Base-by-base conservation (phyloP, 257 asterid genomes). In the Solanum neorickii region DNA sequence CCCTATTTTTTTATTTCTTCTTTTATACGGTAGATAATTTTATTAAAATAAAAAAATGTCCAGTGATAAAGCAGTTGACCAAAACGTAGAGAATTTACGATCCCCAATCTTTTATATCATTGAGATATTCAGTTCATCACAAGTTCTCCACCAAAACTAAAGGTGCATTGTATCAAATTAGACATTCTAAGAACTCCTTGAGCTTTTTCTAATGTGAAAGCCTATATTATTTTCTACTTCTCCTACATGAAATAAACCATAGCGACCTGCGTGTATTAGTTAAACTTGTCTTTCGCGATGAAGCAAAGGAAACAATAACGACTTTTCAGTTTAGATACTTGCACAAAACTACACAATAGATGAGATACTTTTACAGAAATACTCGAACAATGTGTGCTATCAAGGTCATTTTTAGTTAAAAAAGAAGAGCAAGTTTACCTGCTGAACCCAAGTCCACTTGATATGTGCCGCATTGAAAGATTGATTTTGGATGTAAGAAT, bases 391-490 rank as follows among this genome's bases (percentile, higher is more conserved):
- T 7, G 42, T 3, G 2, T 15, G 77, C 77, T 70, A 70, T 70
- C 77, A 33, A 72, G 14, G 46, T 18, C 27, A 33, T 18, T 33
- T 16, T 33, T 35, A 33, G 39, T 12, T 33, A 4, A 18, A 18
- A 72, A 72, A 18, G 46, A 35, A 9, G 27, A 73, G 15, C 29
- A 73, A 35, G 29, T 74, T 37, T 74, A 74, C 82, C 82, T 74
- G 82, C 29, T 37, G 91, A 94, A 94, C 97, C 15, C 94, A 96
- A 86, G 98, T 94, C 98, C 98, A 96, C 91, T 96, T 96, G 86
- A 93, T 93, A 92, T 96, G 99, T 35, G 95, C 98, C 90, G 98
- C 96, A 83, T 86, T 90, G 62, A 90, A 89, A 41, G 99, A 96
- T 91, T 95, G 98, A 35, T 91, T 91, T 86, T 95, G 99, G 68